Percentiles rank a stretch among this genome's conserved stretches.
Conservation (phyloP, 148 eudicot genomes). For the Amaranthus palmeri region DNA sequence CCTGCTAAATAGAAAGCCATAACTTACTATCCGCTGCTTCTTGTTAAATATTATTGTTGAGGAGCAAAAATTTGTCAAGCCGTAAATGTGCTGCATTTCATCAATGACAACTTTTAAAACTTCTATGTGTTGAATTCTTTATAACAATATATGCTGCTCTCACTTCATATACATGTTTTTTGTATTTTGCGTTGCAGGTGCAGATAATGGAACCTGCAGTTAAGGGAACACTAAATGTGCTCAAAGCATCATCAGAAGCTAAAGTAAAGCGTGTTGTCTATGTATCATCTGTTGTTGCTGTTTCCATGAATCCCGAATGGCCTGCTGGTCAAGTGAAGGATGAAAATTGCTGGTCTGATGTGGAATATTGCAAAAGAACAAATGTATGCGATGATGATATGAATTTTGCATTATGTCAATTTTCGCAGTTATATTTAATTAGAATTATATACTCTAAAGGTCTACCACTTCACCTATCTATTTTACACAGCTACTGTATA, state of each 20-base stretch:
- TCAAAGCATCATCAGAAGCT: constrained; percentile 42
- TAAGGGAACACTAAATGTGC: constrained; percentile 41
- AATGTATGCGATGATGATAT: constrained; percentile 24
- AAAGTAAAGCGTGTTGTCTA: constrained; percentile 43
- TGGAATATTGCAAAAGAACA: constrained; percentile 33
- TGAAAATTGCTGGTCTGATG: constrained; percentile 55
- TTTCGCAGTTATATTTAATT: not conserved
- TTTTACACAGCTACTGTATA: not conserved
- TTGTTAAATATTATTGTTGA: not conserved
- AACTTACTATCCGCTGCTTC: not conserved
- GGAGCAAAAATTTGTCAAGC: not conserved
- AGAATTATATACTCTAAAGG: not conserved
- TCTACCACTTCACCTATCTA: not conserved
- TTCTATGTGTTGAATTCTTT: not conserved
- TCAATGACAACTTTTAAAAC: not conserved
- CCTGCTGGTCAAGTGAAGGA: constrained; percentile 42
- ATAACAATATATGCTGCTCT: not conserved
- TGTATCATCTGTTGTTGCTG: constrained; percentile 42
- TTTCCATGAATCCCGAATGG: constrained; percentile 47
- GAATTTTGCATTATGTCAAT: not conserved
- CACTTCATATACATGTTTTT: not conserved
- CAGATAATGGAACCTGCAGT: constrained; percentile 43
- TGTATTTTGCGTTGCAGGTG: constrained; percentile 20
- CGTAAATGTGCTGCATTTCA: not conserved
- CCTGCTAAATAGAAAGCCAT: not conserved